Conservation (phyloP, 2,329 filamentous ascomycete genomes). For the Graphium sp. region DNA sequence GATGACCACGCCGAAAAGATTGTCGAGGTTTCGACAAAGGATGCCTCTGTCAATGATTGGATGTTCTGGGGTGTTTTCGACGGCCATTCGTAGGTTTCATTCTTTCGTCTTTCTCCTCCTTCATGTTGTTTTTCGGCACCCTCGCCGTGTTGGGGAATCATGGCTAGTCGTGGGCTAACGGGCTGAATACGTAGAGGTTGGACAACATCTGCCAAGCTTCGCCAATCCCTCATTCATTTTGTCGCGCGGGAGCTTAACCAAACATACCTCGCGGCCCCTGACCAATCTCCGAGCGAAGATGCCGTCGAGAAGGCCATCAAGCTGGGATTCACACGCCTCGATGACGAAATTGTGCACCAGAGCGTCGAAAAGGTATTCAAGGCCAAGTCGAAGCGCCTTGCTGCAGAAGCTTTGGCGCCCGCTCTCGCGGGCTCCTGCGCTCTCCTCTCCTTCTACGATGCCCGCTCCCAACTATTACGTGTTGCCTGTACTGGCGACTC, state of each 20-base stretch:
- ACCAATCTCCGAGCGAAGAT: constrained; percentile 53
- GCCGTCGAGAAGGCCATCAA: constrained; percentile 87
- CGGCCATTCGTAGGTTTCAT: constrained; percentile 61
- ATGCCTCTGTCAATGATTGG: constrained; percentile 56
- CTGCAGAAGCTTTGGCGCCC: constrained; percentile 80
- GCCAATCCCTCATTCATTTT: constrained; percentile 80
- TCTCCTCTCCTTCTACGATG: constrained; percentile 91
- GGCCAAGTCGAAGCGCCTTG: constrained; percentile 74
- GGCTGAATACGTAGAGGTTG: constrained; percentile 37
- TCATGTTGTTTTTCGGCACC: neutral
- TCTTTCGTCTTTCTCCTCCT: neutral
- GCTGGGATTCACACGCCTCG: constrained; percentile 70
- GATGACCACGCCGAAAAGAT: constrained; percentile 98
- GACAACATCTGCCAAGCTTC: constrained; percentile 93
- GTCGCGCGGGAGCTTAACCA: constrained; percentile 85
- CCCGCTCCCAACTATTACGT: constrained; percentile 67
- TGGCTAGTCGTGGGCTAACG: constrained; percentile 1
- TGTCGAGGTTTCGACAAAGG: constrained; percentile 58
- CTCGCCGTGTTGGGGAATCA: neutral
- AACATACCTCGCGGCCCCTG: constrained; percentile 62
- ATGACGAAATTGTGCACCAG: constrained; percentile 87
- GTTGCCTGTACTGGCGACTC: constrained; percentile 94
- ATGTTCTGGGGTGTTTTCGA: constrained; percentile 99
- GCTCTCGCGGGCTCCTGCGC: constrained; percentile 96
- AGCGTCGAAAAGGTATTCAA: constrained; percentile 85